phyloP scores from a whole-genome alignment of 345 rosid species.

The Acer campestre region DNA sequence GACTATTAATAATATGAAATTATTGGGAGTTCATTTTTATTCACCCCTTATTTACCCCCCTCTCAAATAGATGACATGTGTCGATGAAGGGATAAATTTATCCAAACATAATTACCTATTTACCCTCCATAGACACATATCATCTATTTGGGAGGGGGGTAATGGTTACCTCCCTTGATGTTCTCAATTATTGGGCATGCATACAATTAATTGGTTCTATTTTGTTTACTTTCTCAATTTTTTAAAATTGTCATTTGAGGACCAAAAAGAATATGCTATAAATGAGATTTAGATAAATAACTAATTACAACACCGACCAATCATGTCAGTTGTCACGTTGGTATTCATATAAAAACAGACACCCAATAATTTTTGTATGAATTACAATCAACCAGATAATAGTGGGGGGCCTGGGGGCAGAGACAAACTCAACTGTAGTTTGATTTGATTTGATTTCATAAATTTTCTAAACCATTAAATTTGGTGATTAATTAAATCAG shows the following conservation, averaged over 20 bases:
- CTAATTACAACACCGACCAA: neutral
- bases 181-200: too few relatives aligned
- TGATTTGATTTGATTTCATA: conserved; percentile 2
- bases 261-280: conserved; percentile 7
- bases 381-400: neutral
- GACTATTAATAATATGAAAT: too few relatives aligned
- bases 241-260: neutral
- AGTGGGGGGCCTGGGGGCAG: neutral
- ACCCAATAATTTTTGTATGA: neutral
- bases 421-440: neutral
- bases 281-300: neutral
- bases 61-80: too few relatives aligned
- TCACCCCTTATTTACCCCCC: too few relatives aligned
- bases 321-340: neutral
- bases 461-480: neutral
- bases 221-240: too few relatives aligned
- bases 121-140: too few relatives aligned
- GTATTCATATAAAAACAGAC: neutral
- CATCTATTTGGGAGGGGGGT: too few relatives aligned
- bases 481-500: neutral
- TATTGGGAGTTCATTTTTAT: too few relatives aligned
- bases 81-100: too few relatives aligned
- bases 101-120: too few relatives aligned
- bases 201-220: too few relatives aligned
- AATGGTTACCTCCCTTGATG: too few relatives aligned